Evolutionary conservation across 441 rosid species (phyloP).

Genomic region (Hura crepitans): DNA sequence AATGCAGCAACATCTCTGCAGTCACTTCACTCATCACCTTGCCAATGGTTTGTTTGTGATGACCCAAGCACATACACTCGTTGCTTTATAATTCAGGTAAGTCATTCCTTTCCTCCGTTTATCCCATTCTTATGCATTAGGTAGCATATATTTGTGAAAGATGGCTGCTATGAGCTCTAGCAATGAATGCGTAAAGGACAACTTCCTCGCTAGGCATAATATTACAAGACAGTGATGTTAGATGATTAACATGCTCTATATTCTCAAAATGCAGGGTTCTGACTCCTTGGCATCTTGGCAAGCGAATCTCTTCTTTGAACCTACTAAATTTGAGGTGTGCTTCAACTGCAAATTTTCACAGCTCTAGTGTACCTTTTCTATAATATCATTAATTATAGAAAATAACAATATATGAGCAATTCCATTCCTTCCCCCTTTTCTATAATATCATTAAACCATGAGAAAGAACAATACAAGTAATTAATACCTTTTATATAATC

Average conservation of each 20-base stretch:
- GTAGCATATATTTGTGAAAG: not conserved
- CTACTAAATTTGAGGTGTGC: conserved; percentile 71
- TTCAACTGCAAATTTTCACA: conserved; percentile 4
- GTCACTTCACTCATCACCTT: conserved; percentile 76
- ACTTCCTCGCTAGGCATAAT: not conserved
- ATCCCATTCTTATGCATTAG: conserved; percentile 5
- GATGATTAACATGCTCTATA: conserved; percentile 1
- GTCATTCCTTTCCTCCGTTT: conserved; percentile 7
- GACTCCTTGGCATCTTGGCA: conserved; percentile 90
- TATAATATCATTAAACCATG: not conserved
- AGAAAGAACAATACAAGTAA: not conserved
- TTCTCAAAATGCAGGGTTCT: conserved; percentile 54
- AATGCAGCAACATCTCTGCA: conserved; percentile 71
- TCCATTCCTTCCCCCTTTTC: too few relatives aligned
- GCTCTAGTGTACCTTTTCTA: not conserved
- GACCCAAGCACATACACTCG: conserved; percentile 63
- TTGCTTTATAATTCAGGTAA: conserved; percentile 81
- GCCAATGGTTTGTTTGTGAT: conserved; percentile 93
- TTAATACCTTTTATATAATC: not conserved
- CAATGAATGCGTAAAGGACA: conserved; percentile 3
- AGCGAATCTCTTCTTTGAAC: conserved; percentile 85
- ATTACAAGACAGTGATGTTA: not conserved
- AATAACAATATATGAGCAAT: too few relatives aligned
- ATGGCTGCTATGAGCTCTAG: conserved; percentile 4
- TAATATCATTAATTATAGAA: too few relatives aligned